Base-by-base conservation (phyloP, 768 basidiomycete genomes). In the Galerina marginata region DNA sequence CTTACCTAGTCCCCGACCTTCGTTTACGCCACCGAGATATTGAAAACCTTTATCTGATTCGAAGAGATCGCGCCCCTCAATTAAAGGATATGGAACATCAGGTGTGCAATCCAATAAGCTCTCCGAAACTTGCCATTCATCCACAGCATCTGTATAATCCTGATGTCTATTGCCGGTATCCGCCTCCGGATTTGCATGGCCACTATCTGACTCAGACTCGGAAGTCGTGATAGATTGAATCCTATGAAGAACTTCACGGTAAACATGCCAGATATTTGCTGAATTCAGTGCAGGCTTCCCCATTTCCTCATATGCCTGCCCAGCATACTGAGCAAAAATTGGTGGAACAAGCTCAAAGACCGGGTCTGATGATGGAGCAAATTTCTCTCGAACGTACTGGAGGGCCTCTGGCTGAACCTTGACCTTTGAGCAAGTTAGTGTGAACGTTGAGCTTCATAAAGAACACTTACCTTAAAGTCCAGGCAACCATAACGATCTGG, bases 341-440 rank as follows among this genome's bases (percentile, higher is more conserved):
- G 58, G 39, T 1, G 63, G 67, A 4, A 60, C 58, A 7, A 68
- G 54, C 20, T 62, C n/a, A 51, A 69, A 66, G 5, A 66, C 54
- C 2, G 61, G 62, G 36, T 69, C 47, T n/a, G 56, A 47, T 2
- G 45, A 50, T 0, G 65, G 62, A 1, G 63, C 67, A 37, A 39
- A 64, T 11, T 42, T 12, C 26, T 52, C 2, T 11, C 60, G 45
- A 6, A 60, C 47, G 14, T 64, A 9, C 2, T 65, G n/a, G 15
- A 67, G 9, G 12, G 16, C n/a, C n/a, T n/a, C n/a, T n/a, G n/a
- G n/a, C n/a, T 57, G 4, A 46, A 49, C 33, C 50, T 46, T 1
- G 33, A 29, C 2, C 56, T 40, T n/a, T n/a, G n/a, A n/a, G n/a
- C n/a, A n/a, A n/a, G n/a, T n/a, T n/a, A n/a, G n/a, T n/a, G n/a